Percentiles rank a stretch among this genome's conserved stretches.
Evolutionary conservation across 345 rosid genomes (phyloP).

Genomic region (Balakata baccata): DNA sequence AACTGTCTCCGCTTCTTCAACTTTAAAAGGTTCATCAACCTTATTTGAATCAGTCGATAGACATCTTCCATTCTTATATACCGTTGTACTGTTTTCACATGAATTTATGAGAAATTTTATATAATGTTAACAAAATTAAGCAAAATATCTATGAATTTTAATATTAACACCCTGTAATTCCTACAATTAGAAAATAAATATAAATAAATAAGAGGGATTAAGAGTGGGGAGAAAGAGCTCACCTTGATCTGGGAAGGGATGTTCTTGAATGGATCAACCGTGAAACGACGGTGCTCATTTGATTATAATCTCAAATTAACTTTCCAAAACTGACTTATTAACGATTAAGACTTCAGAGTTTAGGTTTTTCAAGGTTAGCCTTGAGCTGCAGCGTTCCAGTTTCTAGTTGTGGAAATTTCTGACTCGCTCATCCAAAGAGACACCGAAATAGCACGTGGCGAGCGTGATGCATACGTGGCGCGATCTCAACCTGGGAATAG

Average conservation of each 20-base stretch:
- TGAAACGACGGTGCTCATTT: constrained; percentile 41
- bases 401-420: neutral
- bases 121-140: no score
- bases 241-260: constrained; percentile 35
- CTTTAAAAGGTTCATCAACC: constrained; percentile 72
- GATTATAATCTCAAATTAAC: neutral
- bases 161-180: neutral
- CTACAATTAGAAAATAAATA: neutral
- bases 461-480: constrained; percentile 30
- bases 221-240: constrained; percentile 12
- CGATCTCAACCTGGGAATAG: constrained; percentile 16
- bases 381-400: neutral
- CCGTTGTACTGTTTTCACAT: constrained; percentile 32
- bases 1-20: constrained; percentile 89
- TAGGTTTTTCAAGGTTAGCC: neutral
- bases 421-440: neutral
- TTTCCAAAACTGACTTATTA: no score
- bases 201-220: no score
- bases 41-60: constrained; percentile 66
- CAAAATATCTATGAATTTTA: neutral
- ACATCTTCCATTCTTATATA: constrained; percentile 43
- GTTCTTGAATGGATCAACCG: constrained; percentile 42
- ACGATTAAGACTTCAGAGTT: neutral
- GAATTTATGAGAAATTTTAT: neutral
- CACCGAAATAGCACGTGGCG: constrained; percentile 33